Evolutionary conservation across 768 basidiomycete species (phyloP).

Genomic region (Podaxis sp.): DNA sequence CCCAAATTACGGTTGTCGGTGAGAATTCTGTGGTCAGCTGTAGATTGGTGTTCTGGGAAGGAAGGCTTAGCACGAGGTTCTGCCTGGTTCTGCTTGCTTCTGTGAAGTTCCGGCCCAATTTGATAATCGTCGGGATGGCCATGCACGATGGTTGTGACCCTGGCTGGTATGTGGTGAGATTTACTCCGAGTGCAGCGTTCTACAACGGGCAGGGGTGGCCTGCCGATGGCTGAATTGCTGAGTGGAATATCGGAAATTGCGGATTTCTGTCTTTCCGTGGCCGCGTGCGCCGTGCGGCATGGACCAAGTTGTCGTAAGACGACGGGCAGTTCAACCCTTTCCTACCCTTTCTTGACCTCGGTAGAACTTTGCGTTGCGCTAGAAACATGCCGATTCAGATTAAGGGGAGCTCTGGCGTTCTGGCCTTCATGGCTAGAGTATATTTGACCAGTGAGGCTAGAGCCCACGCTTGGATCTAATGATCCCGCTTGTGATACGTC

Average conservation of each 20-base stretch:
- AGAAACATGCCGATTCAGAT: background rate
- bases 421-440: background rate
- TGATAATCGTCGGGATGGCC: background rate
- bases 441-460: too few species aligned
- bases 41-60: background rate
- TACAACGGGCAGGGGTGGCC: background rate
- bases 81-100: background rate
- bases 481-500: background rate
- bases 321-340: too few species aligned
- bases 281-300: background rate
- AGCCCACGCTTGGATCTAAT: background rate
- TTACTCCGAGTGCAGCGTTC: background rate
- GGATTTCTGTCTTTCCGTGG: background rate
- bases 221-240: background rate
- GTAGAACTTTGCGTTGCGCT: background rate
- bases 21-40: conserved; percentile 1
- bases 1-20: background rate
- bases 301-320: background rate
- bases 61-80: background rate
- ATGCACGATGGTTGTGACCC: background rate
- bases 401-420: background rate
- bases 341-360: background rate
- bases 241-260: background rate
- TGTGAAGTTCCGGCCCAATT: background rate
- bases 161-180: background rate